phyloP scores from a whole-genome alignment of 1,284 basidiomycete genomes.

The Coniferiporia weirii region DNA sequence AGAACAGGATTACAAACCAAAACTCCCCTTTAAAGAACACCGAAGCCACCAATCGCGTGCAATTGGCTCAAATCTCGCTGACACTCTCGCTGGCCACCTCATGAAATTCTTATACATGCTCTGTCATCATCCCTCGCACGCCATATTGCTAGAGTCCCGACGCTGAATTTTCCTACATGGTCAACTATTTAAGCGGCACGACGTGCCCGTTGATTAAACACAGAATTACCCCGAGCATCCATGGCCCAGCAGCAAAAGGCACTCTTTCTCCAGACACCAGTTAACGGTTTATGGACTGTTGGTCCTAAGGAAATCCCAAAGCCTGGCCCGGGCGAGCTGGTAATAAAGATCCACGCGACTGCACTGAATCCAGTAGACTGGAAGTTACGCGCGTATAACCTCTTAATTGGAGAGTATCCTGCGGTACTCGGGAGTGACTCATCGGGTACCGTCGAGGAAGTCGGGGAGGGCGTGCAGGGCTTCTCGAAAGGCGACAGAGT shows the following conservation, averaged over 20 bases:
- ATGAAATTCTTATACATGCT: no score
- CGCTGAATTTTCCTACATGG: no score
- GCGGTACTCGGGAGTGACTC: constrained; percentile 43
- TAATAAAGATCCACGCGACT: constrained; percentile 35
- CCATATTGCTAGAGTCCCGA: no score
- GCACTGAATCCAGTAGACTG: constrained; percentile 41
- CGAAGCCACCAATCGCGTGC: no score
- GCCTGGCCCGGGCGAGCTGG: constrained; percentile 34
- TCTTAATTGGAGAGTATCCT: constrained; percentile 32
- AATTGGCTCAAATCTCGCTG: no score
- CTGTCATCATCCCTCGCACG: no score
- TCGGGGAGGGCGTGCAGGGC: constrained; percentile 34
- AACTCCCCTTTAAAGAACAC: no score
- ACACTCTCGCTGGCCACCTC: no score
- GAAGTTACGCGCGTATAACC: constrained; percentile 32
- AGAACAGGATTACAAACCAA: no score
- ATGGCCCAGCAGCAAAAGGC: constrained; percentile 11
- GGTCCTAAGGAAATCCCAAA: constrained; percentile 21
- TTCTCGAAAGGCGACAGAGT: constrained; percentile 39
- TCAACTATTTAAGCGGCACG: no score
- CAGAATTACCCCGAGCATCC: not conserved
- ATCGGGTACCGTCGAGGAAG: constrained; percentile 35
- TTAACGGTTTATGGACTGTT: constrained; percentile 25
- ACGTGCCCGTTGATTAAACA: no score
- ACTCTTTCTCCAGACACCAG: constrained; percentile 18